Evolutionary conservation across 345 rosid species (phyloP).

Genomic region (Brassica cretica): DNA sequence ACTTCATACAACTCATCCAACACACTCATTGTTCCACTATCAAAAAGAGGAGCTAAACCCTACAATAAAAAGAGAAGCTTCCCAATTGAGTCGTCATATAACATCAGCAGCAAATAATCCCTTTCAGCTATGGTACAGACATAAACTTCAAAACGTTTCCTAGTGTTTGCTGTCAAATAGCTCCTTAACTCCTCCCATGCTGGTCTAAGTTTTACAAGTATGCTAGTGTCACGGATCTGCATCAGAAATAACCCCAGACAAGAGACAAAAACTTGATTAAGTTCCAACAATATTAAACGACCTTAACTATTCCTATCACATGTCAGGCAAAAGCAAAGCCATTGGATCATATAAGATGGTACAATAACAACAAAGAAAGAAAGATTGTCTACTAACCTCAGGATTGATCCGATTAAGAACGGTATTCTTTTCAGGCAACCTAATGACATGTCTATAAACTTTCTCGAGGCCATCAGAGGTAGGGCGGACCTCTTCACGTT

Average conservation of each 20-base stretch:
- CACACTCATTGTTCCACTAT: conserved; percentile 43
- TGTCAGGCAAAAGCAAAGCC: neutral
- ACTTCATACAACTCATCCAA: conserved; percentile 66
- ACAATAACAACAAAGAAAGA: conserved; percentile 2
- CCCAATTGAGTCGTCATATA: neutral
- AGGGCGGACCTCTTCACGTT: conserved; percentile 72
- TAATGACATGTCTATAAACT: conserved; percentile 69
- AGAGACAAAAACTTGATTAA: neutral
- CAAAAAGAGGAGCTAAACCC: conserved; percentile 62
- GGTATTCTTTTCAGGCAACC: conserved; percentile 73
- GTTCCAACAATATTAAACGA: conserved; percentile 3
- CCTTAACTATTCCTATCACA: conserved; percentile 1
- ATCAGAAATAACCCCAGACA: conserved; percentile 29
- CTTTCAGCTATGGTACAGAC: conserved; percentile 99
- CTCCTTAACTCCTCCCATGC: conserved; percentile 97
- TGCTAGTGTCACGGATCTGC: conserved; percentile 96
- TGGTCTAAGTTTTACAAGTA: conserved; percentile 95
- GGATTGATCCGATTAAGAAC: conserved; percentile 97
- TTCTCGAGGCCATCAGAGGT: conserved; percentile 65
- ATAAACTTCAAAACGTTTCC: conserved; percentile 96
- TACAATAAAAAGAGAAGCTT: conserved; percentile 32
- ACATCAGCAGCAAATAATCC: conserved; percentile 54
- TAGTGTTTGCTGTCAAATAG: conserved; percentile 89
- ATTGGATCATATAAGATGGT: neutral
- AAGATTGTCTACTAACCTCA: conserved; percentile 55